phyloP scores from a whole-genome alignment of 257 asterid genomes.

The Gentiana macrophylla region DNA sequence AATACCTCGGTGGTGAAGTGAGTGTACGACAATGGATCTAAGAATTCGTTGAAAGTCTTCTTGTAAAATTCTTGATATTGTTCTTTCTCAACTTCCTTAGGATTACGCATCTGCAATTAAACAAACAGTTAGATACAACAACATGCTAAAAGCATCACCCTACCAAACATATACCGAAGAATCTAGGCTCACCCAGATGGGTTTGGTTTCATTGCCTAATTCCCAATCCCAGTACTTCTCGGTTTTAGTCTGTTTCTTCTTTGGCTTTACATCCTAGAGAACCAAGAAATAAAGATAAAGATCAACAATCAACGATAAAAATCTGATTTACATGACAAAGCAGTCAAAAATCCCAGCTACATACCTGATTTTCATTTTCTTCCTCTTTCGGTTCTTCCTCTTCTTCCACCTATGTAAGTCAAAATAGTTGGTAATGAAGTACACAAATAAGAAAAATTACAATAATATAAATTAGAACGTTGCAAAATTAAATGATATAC shows the following conservation, averaged over 20 bases:
- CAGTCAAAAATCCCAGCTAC: conserved; percentile 1
- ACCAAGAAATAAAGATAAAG: conserved; percentile 7
- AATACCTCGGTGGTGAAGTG: conserved; percentile 96
- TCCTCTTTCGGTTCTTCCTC: conserved; percentile 95
- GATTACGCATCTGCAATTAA: conserved; percentile 69
- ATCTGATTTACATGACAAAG: not conserved
- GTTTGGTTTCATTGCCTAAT: conserved; percentile 87
- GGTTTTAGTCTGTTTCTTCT: conserved; percentile 69
- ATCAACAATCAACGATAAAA: conserved; percentile 1
- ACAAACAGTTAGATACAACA: not conserved
- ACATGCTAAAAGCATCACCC: not conserved
- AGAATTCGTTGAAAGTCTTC: conserved; percentile 84
- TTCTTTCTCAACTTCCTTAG: conserved; percentile 91
- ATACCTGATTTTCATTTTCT: conserved; percentile 78
- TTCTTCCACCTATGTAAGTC: conserved; percentile 73
- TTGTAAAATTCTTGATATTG: conserved; percentile 88
- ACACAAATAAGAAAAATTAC: not conserved
- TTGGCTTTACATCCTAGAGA: conserved; percentile 65
- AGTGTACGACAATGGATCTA: conserved; percentile 81
- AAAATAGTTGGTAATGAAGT: not conserved
- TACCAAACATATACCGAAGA: not conserved
- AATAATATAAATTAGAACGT: not conserved
- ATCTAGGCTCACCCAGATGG: conserved; percentile 72
- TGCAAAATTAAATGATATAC: not conserved
- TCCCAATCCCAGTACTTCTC: conserved; percentile 99